phyloP scores from a whole-genome alignment of 345 rosid genomes.

The Moricandia arvensis region DNA sequence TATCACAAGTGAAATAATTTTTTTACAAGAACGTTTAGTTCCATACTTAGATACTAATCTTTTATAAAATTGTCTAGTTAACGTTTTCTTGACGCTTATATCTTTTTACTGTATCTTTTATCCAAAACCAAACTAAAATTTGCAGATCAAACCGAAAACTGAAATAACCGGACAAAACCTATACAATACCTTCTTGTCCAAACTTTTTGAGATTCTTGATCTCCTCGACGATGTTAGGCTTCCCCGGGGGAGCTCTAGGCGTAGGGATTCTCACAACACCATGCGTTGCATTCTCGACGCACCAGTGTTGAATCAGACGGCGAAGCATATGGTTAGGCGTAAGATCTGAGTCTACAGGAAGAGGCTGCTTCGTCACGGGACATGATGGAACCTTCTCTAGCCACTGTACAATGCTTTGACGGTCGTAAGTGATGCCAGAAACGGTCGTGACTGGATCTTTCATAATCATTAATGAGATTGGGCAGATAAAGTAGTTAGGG shows the following conservation, averaged over 20 bases:
- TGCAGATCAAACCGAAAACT: neutral
- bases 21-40: too few species aligned
- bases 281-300: conserved; percentile 48
- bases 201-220: conserved; percentile 31
- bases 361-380: conserved; percentile 64
- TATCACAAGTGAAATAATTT: too few species aligned
- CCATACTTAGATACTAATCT: too few species aligned
- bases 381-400: conserved; percentile 44
- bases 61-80: too few species aligned
- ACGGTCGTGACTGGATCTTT: conserved; percentile 72
- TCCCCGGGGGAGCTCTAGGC: conserved; percentile 50
- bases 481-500: conserved; percentile 70
- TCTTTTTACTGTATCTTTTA: too few species aligned
- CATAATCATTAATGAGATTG: conserved; percentile 85
- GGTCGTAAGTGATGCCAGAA: conserved; percentile 87
- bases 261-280: conserved; percentile 58
- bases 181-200: conserved; percentile 18
- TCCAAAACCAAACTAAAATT: neutral
- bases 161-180: neutral
- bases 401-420: conserved; percentile 79
- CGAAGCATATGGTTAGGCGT: conserved; percentile 81
- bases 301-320: conserved; percentile 71
- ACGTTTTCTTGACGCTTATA: too few species aligned
- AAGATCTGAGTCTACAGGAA: conserved; percentile 56
- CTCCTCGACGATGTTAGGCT: conserved; percentile 40